These are phyloP conservation scores for Paracorniculantispora psalliotae DNA, from an alignment of 2,329 filamentous ascomycete species.

Conservation along the genomic window DNA sequence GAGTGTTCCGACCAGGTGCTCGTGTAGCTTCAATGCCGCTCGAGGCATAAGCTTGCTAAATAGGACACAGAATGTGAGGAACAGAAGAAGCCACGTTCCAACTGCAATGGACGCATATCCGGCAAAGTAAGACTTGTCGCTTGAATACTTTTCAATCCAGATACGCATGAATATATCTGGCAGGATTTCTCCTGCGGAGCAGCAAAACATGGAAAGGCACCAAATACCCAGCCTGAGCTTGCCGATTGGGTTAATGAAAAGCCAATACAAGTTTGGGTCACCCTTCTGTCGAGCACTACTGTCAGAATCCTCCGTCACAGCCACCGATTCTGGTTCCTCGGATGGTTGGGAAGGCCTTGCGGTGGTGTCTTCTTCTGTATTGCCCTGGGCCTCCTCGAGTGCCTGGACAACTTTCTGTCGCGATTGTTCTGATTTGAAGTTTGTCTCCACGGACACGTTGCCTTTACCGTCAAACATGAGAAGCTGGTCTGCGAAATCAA, in stretches of 20 bases:
- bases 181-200: not conserved
- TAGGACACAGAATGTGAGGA: not conserved
- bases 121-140: not conserved
- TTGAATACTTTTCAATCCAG: not conserved
- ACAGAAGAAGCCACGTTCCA: not conserved
- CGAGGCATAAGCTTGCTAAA: not conserved
- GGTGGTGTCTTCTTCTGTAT: not conserved
- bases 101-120: not conserved
- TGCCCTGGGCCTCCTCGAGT: not conserved
- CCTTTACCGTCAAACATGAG: not conserved
- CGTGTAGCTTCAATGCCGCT: not conserved
- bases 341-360: not conserved
- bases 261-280: not conserved
- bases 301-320: not conserved
- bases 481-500: not conserved
- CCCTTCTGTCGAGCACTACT: not conserved
- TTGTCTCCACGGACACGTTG: not conserved
- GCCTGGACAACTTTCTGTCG: not conserved
- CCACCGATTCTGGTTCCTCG: no score
- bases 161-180: slow-evolving; percentile 1
- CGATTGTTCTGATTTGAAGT: not conserved
- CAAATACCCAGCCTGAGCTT: not conserved
- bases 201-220: not conserved
- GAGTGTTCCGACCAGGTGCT: not conserved
- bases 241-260: not conserved